Base-by-base conservation (phyloP, 73 alveolate genomes). In the Stentor roeselii region DNA sequence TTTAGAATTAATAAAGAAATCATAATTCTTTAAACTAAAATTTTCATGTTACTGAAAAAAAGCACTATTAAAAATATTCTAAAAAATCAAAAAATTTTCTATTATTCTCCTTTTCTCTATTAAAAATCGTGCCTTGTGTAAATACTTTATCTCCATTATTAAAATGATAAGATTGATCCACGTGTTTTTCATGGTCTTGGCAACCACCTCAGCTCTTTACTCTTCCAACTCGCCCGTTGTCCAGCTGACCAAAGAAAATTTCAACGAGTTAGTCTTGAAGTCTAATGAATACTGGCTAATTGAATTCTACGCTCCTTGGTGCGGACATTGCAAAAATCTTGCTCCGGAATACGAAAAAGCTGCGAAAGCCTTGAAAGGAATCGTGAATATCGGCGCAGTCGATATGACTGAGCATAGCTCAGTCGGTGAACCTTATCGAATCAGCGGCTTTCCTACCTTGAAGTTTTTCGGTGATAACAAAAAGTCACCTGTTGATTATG, bases 271-370 rank as follows among this genome's bases (percentile, higher is more conserved):
- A 59, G 98, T 96, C 50, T 32, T 91, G 3, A 85, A 96, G 67
- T 88, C 97, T 3, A 90, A 95, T 60, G 97, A 92, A 50, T 89
- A 93, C 36, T 94, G 98, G 98, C 75, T 96, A 58, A 87, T 96
- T 42, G 98, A 95, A 88, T 96, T 96, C 90, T 96, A 83, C 80
- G 93, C 99, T 40, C 99, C 98, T 27, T 96, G 99, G 99, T 94
- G 99, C 83, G 99, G 99, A 58, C 99, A 97, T 86, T 97, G 99
- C 82, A 88, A 95, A 89, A 82, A 88, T 35, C 90, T 97, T 35
- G 97, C 98, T 31, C 99, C 99, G 0, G 98, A 95, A 39, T 95
- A 96, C 94, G 99, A 97, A 89, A 92, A 95, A 84, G 98, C 97
- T 21, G 99, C 99, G 14, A 88, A 90, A 76, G 92, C 94, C 3